A percentile compares a stretch with the other conserved stretches of the same genome.
These are phyloP conservation scores for Trichopus zeylanicus DNA, from an alignment of 116 monocot genomes.

Conservation along the genomic window DNA sequence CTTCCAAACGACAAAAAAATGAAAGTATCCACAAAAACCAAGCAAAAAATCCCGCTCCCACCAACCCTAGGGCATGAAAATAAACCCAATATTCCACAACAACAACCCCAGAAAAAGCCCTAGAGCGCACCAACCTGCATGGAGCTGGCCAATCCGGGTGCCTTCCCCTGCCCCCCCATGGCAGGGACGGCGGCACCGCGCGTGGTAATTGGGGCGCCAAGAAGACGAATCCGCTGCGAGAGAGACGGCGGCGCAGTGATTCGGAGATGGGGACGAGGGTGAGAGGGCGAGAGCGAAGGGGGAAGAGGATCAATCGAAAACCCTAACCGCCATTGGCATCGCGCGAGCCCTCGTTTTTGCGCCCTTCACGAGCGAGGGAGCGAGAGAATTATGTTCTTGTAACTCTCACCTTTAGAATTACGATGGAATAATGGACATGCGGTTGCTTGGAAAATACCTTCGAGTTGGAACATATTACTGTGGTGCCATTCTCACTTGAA, in stretches of 20 bases:
- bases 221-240: background rate
- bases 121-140: constrained; percentile 1
- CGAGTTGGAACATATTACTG: no score
- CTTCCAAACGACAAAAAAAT: background rate
- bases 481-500: no score
- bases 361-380: background rate
- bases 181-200: background rate
- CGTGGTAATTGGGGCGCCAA: background rate
- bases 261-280: background rate
- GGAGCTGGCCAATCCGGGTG: background rate
- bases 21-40: background rate
- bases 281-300: background rate
- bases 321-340: constrained; percentile 17
- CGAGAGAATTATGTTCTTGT: background rate
- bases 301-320: constrained; percentile 4
- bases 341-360: background rate
- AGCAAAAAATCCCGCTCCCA: background rate
- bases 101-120: no score
- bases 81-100: background rate
- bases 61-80: constrained; percentile 2
- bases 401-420: background rate
- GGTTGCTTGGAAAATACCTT: background rate
- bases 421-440: background rate
- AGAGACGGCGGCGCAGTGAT: background rate
- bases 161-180: constrained; percentile 6